A percentile compares a stretch with the other conserved stretches of the same genome.
phyloP scores from a whole-genome alignment of 2,329 filamentous ascomycete genomes.

The Fusarium cyanostomum region DNA sequence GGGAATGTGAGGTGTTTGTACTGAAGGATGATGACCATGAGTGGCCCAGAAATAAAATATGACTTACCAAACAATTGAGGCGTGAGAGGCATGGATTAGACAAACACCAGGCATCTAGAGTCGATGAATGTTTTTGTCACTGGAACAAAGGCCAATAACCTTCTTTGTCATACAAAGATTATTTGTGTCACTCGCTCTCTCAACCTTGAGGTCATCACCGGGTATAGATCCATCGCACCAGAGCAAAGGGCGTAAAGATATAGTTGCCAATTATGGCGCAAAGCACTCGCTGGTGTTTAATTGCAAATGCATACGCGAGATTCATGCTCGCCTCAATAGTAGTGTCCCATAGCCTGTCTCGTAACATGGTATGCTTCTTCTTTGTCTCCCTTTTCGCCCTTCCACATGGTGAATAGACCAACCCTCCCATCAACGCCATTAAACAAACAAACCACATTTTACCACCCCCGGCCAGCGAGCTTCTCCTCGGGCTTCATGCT shows the following conservation, averaged over 20 bases:
- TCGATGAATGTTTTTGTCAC: not conserved
- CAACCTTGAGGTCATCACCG: not conserved
- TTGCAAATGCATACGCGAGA: constrained; percentile 18
- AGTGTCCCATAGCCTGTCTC: not conserved
- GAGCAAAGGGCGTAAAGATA: not conserved
- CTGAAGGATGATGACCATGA: not conserved
- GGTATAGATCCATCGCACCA: not conserved
- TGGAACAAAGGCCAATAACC: no score
- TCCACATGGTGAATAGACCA: constrained; percentile 19
- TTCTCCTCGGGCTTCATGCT: constrained; percentile 82
- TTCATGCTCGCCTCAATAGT: not conserved
- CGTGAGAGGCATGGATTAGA: not conserved
- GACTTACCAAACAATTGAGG: not conserved
- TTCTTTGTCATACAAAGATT: no score
- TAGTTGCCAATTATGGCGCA: constrained; percentile 25
- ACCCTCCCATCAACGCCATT: constrained; percentile 14
- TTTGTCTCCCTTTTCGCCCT: not conserved
- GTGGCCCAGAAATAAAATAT: not conserved
- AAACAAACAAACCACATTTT: constrained; percentile 39
- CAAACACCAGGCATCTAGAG: not conserved
- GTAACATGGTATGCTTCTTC: not conserved
- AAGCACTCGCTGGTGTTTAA: constrained; percentile 25
- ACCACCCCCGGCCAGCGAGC: constrained; percentile 89
- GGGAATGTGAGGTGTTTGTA: not conserved
- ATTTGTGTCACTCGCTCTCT: not conserved